Conservation (phyloP, 2,329 filamentous ascomycete species). For the Plenodomus tracheiphilus region DNA sequence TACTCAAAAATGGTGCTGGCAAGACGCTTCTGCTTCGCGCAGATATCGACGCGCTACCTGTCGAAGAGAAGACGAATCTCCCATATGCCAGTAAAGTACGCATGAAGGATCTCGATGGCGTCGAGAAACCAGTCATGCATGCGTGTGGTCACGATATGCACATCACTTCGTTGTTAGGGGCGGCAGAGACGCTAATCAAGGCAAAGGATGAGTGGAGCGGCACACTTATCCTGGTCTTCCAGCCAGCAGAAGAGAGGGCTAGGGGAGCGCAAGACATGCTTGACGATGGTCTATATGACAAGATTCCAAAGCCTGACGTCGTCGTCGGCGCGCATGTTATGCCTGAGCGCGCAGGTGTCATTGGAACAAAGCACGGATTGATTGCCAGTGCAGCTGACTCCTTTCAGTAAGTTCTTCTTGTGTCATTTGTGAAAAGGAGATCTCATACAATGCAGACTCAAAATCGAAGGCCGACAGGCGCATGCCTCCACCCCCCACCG, state of each 20-base stretch:
- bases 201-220: conserved; percentile 60
- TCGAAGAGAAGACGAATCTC: conserved; percentile 60
- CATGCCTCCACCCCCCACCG: conserved; percentile 62
- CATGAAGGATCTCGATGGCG: conserved; percentile 51
- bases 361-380: conserved; percentile 49
- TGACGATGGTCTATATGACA: conserved; percentile 60
- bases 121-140: conserved; percentile 64
- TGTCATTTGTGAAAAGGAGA: neutral
- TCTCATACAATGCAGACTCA: conserved; percentile 49
- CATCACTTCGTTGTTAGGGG: conserved; percentile 61
- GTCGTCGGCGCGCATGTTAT: conserved; percentile 63
- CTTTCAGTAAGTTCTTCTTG: conserved; percentile 24
- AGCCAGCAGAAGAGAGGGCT: conserved; percentile 68
- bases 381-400: conserved; percentile 49
- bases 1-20: conserved; percentile 60
- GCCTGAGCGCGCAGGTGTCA: conserved; percentile 45
- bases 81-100: conserved; percentile 58
- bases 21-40: conserved; percentile 62
- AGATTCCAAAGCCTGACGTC: conserved; percentile 59
- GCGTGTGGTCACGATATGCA: conserved; percentile 69
- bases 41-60: conserved; percentile 65
- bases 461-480: conserved; percentile 61
- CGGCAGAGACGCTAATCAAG: conserved; percentile 54
- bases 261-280: conserved; percentile 67
- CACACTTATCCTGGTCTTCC: conserved; percentile 66